Percentiles rank a stretch among this genome's conserved stretches.
phyloP scores from a whole-genome alignment of 305 asterid genomes.

The Caryopteris hybrid region DNA sequence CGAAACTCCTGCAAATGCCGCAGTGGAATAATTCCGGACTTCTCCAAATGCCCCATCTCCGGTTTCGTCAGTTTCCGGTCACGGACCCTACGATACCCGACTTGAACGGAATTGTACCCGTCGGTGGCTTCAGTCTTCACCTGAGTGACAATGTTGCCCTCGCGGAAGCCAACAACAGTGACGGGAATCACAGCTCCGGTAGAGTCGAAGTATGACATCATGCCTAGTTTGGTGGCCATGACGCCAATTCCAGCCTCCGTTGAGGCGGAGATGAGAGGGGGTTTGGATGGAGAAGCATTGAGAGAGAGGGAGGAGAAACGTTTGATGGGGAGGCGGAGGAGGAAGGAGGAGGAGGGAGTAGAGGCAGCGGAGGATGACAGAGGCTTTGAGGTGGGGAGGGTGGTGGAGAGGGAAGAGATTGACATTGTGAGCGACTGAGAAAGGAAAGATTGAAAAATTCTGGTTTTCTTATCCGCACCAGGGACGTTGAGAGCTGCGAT shows the following conservation, averaged over 20 bases:
- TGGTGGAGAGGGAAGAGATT: constrained; percentile 37
- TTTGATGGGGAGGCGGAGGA: constrained; percentile 37
- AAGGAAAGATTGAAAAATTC: neutral
- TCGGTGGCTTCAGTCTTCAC: constrained; percentile 74
- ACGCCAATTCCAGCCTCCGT: constrained; percentile 91
- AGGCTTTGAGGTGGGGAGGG: constrained; percentile 31
- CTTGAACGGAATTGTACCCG: constrained; percentile 84
- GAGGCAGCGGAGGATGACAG: constrained; percentile 25
- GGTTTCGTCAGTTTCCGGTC: constrained; percentile 87
- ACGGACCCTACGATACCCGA: constrained; percentile 73
- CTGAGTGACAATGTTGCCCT: constrained; percentile 86
- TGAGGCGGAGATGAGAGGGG: constrained; percentile 48
- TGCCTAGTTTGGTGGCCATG: constrained; percentile 89
- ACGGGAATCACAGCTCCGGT: constrained; percentile 77
- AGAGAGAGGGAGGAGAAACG: constrained; percentile 40
- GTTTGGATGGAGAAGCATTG: constrained; percentile 36
- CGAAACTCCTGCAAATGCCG: constrained; percentile 94
- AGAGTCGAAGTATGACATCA: constrained; percentile 85
- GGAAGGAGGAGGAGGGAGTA: constrained; percentile 43
- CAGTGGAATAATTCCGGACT: constrained; percentile 81
- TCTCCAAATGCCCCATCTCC: constrained; percentile 85
- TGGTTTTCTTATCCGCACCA: constrained; percentile 28
- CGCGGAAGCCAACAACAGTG: constrained; percentile 88
- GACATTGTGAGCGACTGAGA: constrained; percentile 30
- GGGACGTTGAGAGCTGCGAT: too few relatives aligned